Percentiles rank a stretch among this genome's conserved stretches.
Conservation (phyloP, 495 filamentous ascomycete species). For the Hyaloscypha variabilis region DNA sequence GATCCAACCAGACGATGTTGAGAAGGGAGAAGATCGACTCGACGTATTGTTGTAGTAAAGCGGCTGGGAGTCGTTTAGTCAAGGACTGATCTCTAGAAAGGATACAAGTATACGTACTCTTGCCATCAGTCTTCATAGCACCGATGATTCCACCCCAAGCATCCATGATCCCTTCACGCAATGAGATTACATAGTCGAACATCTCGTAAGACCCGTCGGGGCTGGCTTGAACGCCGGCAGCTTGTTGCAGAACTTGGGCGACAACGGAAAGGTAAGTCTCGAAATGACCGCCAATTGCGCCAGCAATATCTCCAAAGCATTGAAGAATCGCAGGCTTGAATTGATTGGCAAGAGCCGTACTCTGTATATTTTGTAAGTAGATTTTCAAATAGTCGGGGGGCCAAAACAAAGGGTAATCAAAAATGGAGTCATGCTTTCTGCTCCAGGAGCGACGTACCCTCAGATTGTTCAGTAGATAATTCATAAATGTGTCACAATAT, state of each 20-base stretch:
- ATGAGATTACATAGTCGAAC: slow-evolving; percentile 91
- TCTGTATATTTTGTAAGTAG: slow-evolving; percentile 45
- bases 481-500: slow-evolving; percentile 97
- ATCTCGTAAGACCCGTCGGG: slow-evolving; percentile 82
- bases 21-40: slow-evolving; percentile 89
- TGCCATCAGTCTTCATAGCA: slow-evolving; percentile 81
- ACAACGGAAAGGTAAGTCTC: slow-evolving; percentile 91
- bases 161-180: slow-evolving; percentile 98
- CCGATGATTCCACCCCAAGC: slow-evolving; percentile 96
- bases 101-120: slow-evolving; percentile 65
- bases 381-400: slow-evolving; percentile 1
- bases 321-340: slow-evolving; percentile 98
- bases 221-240: slow-evolving; percentile 71
- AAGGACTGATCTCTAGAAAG: neutral
- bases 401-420: neutral
- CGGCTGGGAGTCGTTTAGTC: slow-evolving; percentile 50
- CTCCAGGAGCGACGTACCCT: slow-evolving; percentile 57
- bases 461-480: slow-evolving; percentile 87
- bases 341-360: slow-evolving; percentile 80
- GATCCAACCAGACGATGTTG: slow-evolving; percentile 76
- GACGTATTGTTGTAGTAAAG: slow-evolving; percentile 73
- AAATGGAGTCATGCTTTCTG: neutral
- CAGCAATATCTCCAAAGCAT: slow-evolving; percentile 96
- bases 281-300: slow-evolving; percentile 90
- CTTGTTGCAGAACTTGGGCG: slow-evolving; percentile 90